Conservation (phyloP, 768 basidiomycete species). For the Xerocomus spinulosus region DNA sequence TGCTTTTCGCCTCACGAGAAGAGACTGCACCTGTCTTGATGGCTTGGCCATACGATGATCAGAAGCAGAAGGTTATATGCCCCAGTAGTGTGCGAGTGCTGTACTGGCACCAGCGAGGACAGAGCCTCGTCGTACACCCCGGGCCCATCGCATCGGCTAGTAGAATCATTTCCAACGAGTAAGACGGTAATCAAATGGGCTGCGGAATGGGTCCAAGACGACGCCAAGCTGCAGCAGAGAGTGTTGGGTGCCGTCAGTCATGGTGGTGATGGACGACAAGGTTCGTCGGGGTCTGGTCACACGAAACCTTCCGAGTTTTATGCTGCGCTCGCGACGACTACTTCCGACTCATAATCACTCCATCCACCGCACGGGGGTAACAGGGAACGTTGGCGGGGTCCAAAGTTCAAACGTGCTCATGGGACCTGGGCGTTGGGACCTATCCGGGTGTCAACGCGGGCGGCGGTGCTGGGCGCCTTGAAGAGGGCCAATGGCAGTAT, state of each 20-base stretch:
- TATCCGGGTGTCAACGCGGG: too few relatives aligned
- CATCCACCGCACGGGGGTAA: neutral
- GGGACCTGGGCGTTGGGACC: too few relatives aligned
- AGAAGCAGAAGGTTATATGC: too few relatives aligned
- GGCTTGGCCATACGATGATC: neutral
- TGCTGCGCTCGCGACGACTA: neutral
- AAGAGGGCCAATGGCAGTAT: slow-evolving; percentile 14
- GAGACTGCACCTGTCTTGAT: too few relatives aligned
- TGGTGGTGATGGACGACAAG: neutral
- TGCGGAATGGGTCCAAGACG: neutral
- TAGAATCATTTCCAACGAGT: neutral
- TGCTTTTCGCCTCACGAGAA: neutral
- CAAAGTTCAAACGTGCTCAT: too few relatives aligned
- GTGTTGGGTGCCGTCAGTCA: neutral
- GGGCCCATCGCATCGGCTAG: neutral
- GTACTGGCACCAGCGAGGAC: too few relatives aligned
- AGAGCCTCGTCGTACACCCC: too few relatives aligned
- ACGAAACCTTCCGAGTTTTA: neutral
- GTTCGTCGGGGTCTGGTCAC: neutral
- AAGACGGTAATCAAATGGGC: neutral
- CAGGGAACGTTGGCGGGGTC: neutral
- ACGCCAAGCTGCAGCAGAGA: neutral
- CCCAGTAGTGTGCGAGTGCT: too few relatives aligned
- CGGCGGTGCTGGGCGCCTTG: neutral
- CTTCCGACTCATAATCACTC: neutral